Evolutionary conservation across 352 stramenopile species (phyloP), one percentile per base, ranked within the genome.

Genomic region (Phytopythium oedochilum): DNA sequence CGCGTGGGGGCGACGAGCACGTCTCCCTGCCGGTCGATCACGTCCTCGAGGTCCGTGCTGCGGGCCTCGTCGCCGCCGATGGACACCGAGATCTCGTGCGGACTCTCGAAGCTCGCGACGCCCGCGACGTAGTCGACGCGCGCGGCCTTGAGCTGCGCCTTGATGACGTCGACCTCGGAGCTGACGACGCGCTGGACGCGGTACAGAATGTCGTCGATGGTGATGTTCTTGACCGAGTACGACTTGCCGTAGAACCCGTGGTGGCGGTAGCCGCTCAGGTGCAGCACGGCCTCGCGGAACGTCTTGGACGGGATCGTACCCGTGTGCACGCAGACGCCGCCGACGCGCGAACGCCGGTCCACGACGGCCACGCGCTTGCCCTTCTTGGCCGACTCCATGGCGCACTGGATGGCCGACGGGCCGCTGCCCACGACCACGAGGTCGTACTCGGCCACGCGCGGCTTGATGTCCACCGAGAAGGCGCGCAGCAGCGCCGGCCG

Each of bases 221-320:
- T 90, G n/a, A 92, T 73, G 2, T 71, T 86, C 61, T 91, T 88
- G 62, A 86, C 83, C 49, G 78, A 85, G 70, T 91, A 90, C 54
- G 78, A 90, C 65, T 92, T 90, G 60, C 83, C 83, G 53, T 93
- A 93, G 57, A 93, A 93, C 10, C 87, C 83, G 53, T 94, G 85
- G 67, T 97, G 88, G 34, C 88, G 76, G 64, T 91, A 96, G n/a
- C 86, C 88, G 9, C 87, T 94, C 26, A 97, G 72, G 53, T 97
- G 87, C 29, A 97, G 64, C 55, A 97, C 83, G 22, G 88, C 88
- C 64, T 97, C 88, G 22, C 88, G 86, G 66, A 97, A 97, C 8
- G 88, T 97, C 66, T 94, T 94, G 68, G 81, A 92, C 50, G 84
- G 83, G 66, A 94, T 92, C 2, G 84, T 94, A 51, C 84, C 84